Conservation (phyloP, 352 stramenopile genomes). For the Pythium aquatile region DNA sequence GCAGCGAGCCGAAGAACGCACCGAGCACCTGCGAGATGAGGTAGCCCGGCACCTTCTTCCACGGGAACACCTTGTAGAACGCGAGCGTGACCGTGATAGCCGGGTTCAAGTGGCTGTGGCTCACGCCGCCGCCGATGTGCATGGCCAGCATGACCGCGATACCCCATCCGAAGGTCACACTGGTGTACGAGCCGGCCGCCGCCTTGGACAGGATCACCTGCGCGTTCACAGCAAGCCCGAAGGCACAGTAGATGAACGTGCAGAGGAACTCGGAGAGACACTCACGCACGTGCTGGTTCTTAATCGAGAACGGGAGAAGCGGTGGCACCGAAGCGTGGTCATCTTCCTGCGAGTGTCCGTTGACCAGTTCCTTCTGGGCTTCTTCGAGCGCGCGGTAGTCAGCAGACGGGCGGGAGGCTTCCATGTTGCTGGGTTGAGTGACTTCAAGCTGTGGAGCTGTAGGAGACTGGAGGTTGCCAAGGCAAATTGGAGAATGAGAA, state of each 20-base stretch:
- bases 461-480: not conserved
- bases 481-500: conserved; percentile 15
- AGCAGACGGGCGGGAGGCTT: not conserved
- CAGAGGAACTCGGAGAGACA: conserved; percentile 42
- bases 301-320: conserved; percentile 25
- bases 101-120: conserved; percentile 41
- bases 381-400: conserved; percentile 25
- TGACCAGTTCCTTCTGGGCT: conserved; percentile 24
- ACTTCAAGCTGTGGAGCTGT: not conserved
- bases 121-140: conserved; percentile 35
- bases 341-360: not conserved
- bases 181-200: conserved; percentile 20
- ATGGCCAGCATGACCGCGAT: conserved; percentile 42
- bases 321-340: conserved; percentile 4
- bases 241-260: conserved; percentile 34
- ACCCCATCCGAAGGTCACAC: conserved; percentile 39
- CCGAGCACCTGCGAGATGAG: conserved; percentile 30
- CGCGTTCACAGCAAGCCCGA: conserved; percentile 31
- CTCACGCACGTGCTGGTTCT: conserved; percentile 32
- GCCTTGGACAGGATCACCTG: conserved; percentile 29
- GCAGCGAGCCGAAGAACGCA: conserved; percentile 30
- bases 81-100: conserved; percentile 36
- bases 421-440: not conserved
- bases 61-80: conserved; percentile 28
- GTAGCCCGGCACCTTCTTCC: conserved; percentile 29